Conservation (phyloP, 1,284 basidiomycete species). For the Ganoderma resinaceum region DNA sequence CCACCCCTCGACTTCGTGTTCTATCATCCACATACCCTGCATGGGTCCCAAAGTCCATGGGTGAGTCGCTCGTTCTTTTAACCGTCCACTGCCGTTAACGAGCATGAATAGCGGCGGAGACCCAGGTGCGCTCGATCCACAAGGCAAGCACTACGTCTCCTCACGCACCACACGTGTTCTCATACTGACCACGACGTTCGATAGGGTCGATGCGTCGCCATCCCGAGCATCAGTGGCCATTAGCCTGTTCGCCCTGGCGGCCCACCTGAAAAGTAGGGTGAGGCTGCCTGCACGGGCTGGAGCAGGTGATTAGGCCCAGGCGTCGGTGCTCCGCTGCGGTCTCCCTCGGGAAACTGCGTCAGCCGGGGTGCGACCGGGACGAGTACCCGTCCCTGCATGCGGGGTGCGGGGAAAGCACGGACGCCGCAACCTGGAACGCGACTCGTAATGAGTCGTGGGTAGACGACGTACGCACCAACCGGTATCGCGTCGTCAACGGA, state of each 20-base stretch:
- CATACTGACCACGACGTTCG: neutral
- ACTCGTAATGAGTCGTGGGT: neutral
- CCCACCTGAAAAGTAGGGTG: neutral
- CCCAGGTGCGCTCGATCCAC: conserved; percentile 1
- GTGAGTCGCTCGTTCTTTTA: neutral
- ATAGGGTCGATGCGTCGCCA: neutral
- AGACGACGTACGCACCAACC: neutral
- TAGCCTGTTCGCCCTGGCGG: neutral
- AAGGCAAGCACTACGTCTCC: neutral
- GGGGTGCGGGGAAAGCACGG: neutral
- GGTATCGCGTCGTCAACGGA: neutral
- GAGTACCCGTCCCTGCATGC: neutral
- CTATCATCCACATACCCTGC: neutral
- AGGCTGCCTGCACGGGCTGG: neutral
- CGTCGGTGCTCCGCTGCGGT: conserved; percentile 1
- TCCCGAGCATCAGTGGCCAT: neutral
- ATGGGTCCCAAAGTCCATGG: neutral
- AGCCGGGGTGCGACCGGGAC: conserved; percentile 3
- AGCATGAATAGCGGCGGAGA: neutral
- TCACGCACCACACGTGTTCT: neutral
- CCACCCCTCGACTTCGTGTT: neutral
- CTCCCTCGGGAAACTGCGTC: neutral
- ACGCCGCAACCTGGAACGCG: conserved; percentile 1
- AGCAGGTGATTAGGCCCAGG: conserved; percentile 1
- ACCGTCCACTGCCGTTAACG: neutral